Conservation (phyloP, 148 eudicot species). For the Chenopodium quinoa region DNA sequence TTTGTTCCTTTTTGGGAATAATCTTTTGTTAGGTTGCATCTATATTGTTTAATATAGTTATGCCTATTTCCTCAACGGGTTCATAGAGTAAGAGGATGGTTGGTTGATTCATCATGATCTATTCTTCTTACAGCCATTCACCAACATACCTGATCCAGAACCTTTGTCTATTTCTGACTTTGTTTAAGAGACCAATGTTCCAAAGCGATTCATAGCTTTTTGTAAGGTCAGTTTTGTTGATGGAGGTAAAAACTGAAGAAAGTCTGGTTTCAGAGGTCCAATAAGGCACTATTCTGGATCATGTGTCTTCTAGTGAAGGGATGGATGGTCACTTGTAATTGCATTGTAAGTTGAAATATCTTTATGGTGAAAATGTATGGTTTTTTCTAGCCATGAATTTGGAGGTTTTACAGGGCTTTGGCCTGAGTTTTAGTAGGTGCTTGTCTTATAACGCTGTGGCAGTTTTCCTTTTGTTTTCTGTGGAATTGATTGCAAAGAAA, state of each 20-base stretch:
- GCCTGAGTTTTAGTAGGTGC: background rate
- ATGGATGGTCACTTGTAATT: background rate
- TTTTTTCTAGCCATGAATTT: too few species aligned
- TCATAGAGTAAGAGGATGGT: background rate
- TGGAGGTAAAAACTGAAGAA: background rate
- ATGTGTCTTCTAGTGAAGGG: background rate
- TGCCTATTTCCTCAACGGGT: background rate
- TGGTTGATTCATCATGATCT: background rate
- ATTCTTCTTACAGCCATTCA: background rate
- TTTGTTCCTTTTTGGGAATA: background rate
- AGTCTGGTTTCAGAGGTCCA: background rate
- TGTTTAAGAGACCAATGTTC: background rate
- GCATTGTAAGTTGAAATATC: background rate
- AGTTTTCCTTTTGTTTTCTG: background rate
- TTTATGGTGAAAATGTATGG: background rate
- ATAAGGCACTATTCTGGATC: too few species aligned
- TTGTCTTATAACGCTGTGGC: background rate
- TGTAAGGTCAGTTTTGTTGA: background rate
- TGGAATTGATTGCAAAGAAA: background rate
- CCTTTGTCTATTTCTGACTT: background rate
- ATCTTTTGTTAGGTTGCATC: background rate
- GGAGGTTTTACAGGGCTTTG: background rate
- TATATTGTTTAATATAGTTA: too few species aligned
- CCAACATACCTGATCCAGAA: background rate
- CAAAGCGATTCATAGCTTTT: background rate